These are phyloP conservation scores for Exidia glandulosa DNA, from an alignment of 768 basidiomycete genomes.

Conservation along the genomic window DNA sequence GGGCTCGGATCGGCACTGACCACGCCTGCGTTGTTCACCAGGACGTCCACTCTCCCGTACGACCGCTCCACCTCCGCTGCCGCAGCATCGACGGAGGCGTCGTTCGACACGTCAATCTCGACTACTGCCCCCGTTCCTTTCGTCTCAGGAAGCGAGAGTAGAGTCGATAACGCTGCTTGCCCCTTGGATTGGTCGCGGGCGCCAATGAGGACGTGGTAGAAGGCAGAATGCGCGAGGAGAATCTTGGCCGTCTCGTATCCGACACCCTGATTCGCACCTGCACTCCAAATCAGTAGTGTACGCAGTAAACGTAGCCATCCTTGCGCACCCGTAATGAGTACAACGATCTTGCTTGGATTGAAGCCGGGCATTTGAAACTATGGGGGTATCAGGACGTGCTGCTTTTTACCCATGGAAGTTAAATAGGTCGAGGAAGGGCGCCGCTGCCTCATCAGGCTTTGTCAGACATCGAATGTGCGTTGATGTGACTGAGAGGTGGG, in stretches of 20 bases:
- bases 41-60: neutral
- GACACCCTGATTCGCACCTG: neutral
- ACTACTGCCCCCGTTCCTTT: neutral
- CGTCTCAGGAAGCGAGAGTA: neutral
- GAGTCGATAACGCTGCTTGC: neutral
- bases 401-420: too few species aligned
- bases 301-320: neutral
- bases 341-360: neutral
- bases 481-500: slow-evolving; percentile 76
- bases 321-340: neutral
- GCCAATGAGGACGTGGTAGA: neutral
- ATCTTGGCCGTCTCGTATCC: neutral
- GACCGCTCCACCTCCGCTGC: neutral
- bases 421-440: too few species aligned
- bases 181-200: neutral
- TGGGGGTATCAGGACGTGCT: neutral
- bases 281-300: neutral
- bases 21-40: neutral
- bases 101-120: neutral
- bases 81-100: neutral
- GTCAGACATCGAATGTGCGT: too few species aligned
- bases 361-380: neutral
- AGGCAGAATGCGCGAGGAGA: neutral
- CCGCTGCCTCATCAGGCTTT: too few species aligned
- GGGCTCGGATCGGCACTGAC: neutral